phyloP scores from a whole-genome alignment of 768 basidiomycete genomes.

The Hericium rajendrae region DNA sequence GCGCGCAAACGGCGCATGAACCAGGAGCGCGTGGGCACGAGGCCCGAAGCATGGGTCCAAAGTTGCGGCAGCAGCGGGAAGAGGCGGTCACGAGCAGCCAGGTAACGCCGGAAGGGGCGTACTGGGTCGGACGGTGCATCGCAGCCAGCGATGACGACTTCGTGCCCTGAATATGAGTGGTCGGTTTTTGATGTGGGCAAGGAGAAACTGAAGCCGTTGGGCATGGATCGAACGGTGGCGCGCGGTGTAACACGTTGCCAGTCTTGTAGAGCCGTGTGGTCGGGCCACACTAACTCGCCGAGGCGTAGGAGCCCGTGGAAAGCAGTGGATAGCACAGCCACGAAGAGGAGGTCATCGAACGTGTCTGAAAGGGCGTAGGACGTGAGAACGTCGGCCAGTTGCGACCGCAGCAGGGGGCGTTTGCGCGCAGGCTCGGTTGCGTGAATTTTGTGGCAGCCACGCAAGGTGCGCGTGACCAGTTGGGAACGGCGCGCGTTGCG shows the following conservation, averaged over 20 bases:
- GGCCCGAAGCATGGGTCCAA: slow-evolving; percentile 23
- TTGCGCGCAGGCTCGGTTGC: slow-evolving; percentile 19
- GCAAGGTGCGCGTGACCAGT: slow-evolving; percentile 22
- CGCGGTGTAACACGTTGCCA: slow-evolving; percentile 15
- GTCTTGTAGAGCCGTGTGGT: slow-evolving; percentile 6
- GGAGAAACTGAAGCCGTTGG: slow-evolving; percentile 9
- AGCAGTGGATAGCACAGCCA: slow-evolving; percentile 11
- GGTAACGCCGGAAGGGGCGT: slow-evolving; percentile 11
- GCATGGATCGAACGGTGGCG: slow-evolving; percentile 1
- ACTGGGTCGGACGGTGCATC: neutral
- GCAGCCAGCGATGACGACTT: slow-evolving; percentile 1
- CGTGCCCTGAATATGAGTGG: slow-evolving; percentile 15
- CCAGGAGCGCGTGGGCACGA: slow-evolving; percentile 25
- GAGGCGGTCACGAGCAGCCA: neutral
- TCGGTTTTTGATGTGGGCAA: slow-evolving; percentile 33
- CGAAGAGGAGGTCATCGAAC: slow-evolving; percentile 20
- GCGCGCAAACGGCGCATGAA: slow-evolving; percentile 15
- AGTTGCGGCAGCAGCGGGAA: slow-evolving; percentile 18
- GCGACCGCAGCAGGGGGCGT: slow-evolving; percentile 14
- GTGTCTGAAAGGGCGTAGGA: neutral
- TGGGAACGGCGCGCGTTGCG: slow-evolving; percentile 8
- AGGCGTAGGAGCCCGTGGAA: slow-evolving; percentile 20
- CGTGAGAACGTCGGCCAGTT: slow-evolving; percentile 2
- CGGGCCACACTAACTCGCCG: slow-evolving; percentile 20
- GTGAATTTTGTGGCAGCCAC: slow-evolving; percentile 21